Percentiles rank a stretch among this genome's conserved stretches.
phyloP scores from a whole-genome alignment of 768 basidiomycete genomes.

The Amanita pseudoporphyria region DNA sequence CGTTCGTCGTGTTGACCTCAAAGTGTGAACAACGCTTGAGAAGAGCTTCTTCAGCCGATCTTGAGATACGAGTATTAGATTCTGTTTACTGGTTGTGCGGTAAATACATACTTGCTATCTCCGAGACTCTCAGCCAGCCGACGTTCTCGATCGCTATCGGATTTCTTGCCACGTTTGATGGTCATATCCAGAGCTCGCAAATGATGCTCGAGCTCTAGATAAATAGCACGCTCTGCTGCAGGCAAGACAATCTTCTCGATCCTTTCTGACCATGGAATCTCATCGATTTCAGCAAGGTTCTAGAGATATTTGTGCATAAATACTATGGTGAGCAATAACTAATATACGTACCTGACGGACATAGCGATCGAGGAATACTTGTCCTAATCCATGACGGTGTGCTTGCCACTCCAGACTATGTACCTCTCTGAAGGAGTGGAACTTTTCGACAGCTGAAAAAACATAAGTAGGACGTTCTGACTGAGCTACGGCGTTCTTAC shows the following conservation, averaged over 20 bases:
- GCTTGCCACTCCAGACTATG: constrained; percentile 90
- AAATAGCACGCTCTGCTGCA: constrained; percentile 90
- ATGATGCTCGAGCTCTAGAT: constrained; percentile 90
- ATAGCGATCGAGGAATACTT: constrained; percentile 70
- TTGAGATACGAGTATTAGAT: constrained; percentile 18
- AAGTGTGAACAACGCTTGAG: constrained; percentile 95
- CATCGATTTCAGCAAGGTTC: constrained; percentile 96
- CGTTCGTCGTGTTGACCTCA: constrained; percentile 63
- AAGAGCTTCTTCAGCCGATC: constrained; percentile 85
- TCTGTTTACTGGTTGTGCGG: constrained; percentile 4
- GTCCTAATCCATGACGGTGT: constrained; percentile 75
- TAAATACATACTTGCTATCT: constrained; percentile 64
- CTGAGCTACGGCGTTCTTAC: constrained; percentile 25
- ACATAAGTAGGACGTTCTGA: neutral
- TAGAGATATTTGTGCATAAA: constrained; percentile 20
- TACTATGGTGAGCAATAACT: neutral
- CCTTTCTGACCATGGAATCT: constrained; percentile 72
- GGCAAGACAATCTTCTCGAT: constrained; percentile 65
- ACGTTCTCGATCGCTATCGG: constrained; percentile 80
- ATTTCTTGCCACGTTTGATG: constrained; percentile 48
- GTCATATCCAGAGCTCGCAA: constrained; percentile 87
- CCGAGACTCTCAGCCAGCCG: constrained; percentile 83
- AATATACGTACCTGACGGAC: constrained; percentile 63
- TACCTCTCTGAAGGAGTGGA: constrained; percentile 95
- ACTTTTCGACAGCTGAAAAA: constrained; percentile 69